Evolutionary conservation across 768 basidiomycete species (phyloP).

Genomic region (Podaxis pistillaris): DNA sequence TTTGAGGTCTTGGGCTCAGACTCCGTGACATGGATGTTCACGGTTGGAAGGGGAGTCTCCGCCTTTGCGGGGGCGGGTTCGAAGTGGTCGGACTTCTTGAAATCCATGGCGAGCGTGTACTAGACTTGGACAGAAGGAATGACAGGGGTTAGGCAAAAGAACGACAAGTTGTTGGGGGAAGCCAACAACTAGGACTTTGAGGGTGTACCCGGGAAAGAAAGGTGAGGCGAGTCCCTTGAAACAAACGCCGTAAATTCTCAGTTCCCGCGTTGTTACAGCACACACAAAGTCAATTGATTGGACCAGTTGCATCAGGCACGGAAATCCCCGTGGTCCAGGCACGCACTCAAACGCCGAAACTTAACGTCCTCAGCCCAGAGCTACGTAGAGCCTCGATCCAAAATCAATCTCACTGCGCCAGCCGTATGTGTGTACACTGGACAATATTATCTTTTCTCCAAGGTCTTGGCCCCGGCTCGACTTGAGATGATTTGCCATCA

Average conservation of each 20-base stretch:
- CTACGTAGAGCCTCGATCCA: background rate
- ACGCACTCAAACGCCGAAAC: background rate
- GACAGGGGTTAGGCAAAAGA: constrained; percentile 12
- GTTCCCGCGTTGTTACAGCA: constrained; percentile 6
- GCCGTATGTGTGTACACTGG: background rate
- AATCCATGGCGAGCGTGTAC: background rate
- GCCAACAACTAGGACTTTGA: background rate
- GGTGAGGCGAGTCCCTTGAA: background rate
- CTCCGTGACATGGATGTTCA: background rate
- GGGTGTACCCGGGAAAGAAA: background rate
- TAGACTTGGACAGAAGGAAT: constrained; percentile 5
- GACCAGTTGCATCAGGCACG: background rate
- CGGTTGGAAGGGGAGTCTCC: background rate
- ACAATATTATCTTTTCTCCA: background rate
- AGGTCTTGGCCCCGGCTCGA: background rate
- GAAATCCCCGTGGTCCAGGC: background rate
- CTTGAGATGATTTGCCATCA: background rate
- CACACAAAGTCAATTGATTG: background rate
- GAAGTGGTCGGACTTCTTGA: background rate
- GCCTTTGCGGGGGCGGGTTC: background rate
- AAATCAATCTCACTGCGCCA: background rate
- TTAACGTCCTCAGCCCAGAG: too few species aligned
- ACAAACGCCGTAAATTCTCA: constrained; percentile 1
- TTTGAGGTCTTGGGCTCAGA: background rate
- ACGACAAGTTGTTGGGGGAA: background rate